Base-by-base conservation (phyloP, 331 rosid genomes). In the Rhamnella rubrinervis region DNA sequence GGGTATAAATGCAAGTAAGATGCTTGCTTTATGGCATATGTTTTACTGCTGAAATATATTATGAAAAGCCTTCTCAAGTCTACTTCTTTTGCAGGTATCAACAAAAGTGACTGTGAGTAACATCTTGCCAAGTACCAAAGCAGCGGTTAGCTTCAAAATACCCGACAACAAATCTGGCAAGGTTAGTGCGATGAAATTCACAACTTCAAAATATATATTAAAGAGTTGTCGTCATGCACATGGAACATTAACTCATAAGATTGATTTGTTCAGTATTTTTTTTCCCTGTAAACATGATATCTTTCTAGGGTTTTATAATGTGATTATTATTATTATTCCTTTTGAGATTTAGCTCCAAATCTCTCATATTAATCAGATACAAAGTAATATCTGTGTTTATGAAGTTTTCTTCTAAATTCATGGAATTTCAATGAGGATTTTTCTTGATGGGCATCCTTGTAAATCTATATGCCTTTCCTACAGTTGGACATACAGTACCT, bases 91-190 rank as follows among this genome's bases (percentile, higher is more conserved):
- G 18, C 89, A 93, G 98, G 90, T 93, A 59, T 63, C 88, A 59
- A 86, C 98, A 38, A 88, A 88, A 82, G 89, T 93, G 71, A 88
- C 92, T 25, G 76, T 72, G 73, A 85, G 71, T 61, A 89, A 86
- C 83, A 60, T 87, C 80, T 81, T 84, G 73, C 86, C 81, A 19
- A 77, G 75, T 55, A 86, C 89, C 75, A 93, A 88, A 78, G 84
- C 82, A 55, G 88, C 87, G 28, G 49, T 85, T 67, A 90, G 98
- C 96, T 93, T 93, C 88, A 86, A 46, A 65, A 78, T 93, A 75
- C 98, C 98, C 6, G 98, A 90, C 83, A 95, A 93, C 76, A 90
- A 86, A 86, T 93, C 98, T 52, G 96, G 98, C 81, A 93, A 88
- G 93, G 98, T 90, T 79, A 62, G 90, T 80, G 56, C 18, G 50